phyloP scores from a whole-genome alignment of 805 yeast species.

The Saccharomycodes ludwigii region DNA sequence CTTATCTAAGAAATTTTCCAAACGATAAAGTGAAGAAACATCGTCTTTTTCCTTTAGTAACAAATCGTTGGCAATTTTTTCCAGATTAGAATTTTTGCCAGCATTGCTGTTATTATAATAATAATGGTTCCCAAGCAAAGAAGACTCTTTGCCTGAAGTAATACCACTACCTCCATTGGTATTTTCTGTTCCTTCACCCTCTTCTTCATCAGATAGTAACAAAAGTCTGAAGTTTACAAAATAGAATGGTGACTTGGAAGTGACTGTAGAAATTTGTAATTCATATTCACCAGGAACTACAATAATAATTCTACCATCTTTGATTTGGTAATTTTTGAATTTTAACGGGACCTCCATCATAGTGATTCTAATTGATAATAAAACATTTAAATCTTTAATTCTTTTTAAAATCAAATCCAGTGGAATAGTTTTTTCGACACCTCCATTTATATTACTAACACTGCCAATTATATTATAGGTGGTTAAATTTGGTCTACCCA shows the following conservation, averaged over 20 bases:
- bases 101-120: too few relatives aligned
- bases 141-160: too few relatives aligned
- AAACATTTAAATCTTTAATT: conserved; percentile 56
- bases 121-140: too few relatives aligned
- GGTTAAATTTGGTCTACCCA: conserved; percentile 67
- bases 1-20: conserved; percentile 22
- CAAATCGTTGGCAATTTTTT: conserved; percentile 22
- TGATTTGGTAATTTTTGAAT: conserved; percentile 38
- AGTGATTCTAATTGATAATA: conserved; percentile 65
- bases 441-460: conserved; percentile 1
- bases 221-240: conserved; percentile 64
- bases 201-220: conserved; percentile 22
- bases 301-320: conserved; percentile 67
- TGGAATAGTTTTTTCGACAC: conserved; percentile 33
- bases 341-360: conserved; percentile 51
- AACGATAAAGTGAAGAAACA: conserved; percentile 16
- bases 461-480: conserved; percentile 41
- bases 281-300: conserved; percentile 53
- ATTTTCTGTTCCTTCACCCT: neutral
- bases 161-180: too few relatives aligned
- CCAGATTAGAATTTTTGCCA: conserved; percentile 10
- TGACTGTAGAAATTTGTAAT: conserved; percentile 67
- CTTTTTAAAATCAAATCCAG: conserved; percentile 47
- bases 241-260: conserved; percentile 57
- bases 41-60: conserved; percentile 11